phyloP scores from a whole-genome alignment of 768 basidiomycete species.

The Pleurotus citrinopileatus region DNA sequence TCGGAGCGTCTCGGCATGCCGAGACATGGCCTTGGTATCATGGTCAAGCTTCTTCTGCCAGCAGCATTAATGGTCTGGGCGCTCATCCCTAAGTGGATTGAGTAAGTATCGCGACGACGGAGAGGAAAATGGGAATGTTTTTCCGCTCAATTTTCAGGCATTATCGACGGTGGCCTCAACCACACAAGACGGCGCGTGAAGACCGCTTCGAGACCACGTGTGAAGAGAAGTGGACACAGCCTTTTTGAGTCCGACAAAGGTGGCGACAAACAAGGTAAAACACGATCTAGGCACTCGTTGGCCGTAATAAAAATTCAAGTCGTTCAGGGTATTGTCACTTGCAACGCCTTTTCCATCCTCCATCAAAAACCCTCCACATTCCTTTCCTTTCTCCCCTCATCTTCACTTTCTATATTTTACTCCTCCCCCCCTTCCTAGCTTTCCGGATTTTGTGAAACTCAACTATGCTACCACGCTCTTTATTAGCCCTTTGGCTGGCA shows the following conservation, averaged over 20 bases:
- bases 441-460: neutral
- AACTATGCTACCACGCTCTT: conserved; percentile 13
- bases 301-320: conserved; percentile 7
- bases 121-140: neutral
- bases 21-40: conserved; percentile 2
- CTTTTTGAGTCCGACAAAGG: conserved; percentile 7
- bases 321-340: neutral
- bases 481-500: conserved; percentile 25
- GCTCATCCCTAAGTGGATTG: neutral
- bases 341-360: conserved; percentile 8
- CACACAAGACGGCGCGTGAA: too few relatives aligned
- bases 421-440: neutral
- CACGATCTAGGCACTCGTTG: conserved; percentile 8
- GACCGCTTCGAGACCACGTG: neutral
- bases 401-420: conserved; percentile 10
- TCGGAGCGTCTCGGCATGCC: conserved; percentile 4
- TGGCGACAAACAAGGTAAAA: conserved; percentile 5
- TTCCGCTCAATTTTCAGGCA: too few relatives aligned
- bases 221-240: conserved; percentile 8
- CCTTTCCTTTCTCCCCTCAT: conserved; percentile 5
- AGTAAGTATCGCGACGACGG: neutral
- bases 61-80: neutral
- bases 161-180: neutral
- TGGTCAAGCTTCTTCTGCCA: neutral
- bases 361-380: conserved; percentile 8